Percentiles rank a stretch among this genome's conserved stretches.
Evolutionary conservation across 768 basidiomycete genomes (phyloP).

Genomic region (Kwoniella dendrophila): DNA sequence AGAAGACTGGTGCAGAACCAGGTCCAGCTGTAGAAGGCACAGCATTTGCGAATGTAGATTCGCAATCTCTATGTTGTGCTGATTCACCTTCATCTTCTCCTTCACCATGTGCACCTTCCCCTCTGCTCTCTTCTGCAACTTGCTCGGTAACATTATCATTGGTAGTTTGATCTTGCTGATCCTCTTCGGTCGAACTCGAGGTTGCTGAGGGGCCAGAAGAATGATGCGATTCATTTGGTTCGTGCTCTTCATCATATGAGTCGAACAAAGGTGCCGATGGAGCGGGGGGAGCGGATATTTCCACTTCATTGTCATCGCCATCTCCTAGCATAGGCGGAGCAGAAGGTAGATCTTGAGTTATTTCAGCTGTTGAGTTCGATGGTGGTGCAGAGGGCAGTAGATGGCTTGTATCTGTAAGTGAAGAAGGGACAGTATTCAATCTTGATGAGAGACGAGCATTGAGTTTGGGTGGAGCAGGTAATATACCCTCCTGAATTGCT

Average conservation of each 20-base stretch:
- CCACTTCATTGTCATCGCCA: background rate
- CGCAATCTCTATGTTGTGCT: background rate
- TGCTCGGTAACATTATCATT: no score
- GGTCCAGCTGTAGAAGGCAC: slow-evolving; percentile 5
- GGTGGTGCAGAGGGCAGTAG: no score
- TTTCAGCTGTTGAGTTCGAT: no score
- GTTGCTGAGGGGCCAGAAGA: no score
- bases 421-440: background rate
- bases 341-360: slow-evolving; percentile 15
- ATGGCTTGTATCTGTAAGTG: background rate
- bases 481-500: background rate
- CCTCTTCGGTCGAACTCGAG: no score
- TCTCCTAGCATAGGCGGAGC: slow-evolving; percentile 36
- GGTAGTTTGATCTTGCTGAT: no score
- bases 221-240: no score
- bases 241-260: background rate
- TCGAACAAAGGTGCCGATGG: no score
- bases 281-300: background rate
- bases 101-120: no score
- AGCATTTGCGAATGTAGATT: background rate
- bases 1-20: slow-evolving; percentile 13
- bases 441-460: slow-evolving; percentile 15
- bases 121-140: background rate
- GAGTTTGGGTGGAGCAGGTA: slow-evolving; percentile 25
- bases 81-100: background rate